Conservation (phyloP, 169 alveolate species). For the Cryptosporidium xiaoi region DNA sequence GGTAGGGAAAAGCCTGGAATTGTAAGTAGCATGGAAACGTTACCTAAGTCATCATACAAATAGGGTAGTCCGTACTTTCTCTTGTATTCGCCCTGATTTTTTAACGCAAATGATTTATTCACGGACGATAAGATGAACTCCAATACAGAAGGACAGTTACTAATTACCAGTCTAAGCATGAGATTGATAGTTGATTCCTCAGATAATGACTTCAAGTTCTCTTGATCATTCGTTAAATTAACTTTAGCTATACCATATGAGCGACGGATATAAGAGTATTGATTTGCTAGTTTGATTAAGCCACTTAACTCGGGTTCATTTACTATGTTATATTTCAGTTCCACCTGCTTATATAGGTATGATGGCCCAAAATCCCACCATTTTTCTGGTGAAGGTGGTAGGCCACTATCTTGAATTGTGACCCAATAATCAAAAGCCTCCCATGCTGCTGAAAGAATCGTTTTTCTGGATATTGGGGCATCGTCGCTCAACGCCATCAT, state of each 20-base stretch:
- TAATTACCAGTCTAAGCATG: constrained; percentile 24
- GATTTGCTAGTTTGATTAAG: constrained; percentile 13
- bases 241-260: constrained; percentile 47
- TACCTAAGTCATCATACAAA: constrained; percentile 42
- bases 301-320: constrained; percentile 25
- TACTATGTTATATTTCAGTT: neutral
- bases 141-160: constrained; percentile 36
- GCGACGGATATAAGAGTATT: constrained; percentile 28
- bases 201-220: constrained; percentile 20
- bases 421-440: constrained; percentile 73
- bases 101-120: constrained; percentile 21
- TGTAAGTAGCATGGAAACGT: constrained; percentile 35
- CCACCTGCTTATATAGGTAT: constrained; percentile 27
- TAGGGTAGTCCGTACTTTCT: constrained; percentile 42
- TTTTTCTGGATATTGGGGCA: constrained; percentile 15
- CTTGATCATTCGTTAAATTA: neutral
- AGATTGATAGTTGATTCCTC: constrained; percentile 29
- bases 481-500: constrained; percentile 10
- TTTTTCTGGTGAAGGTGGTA: constrained; percentile 61
- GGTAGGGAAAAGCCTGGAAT: constrained; percentile 42
- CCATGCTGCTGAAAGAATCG: constrained; percentile 68
- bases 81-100: constrained; percentile 18
- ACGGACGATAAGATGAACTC: constrained; percentile 47
- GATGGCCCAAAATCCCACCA: constrained; percentile 72
- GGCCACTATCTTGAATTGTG: constrained; percentile 31